Evolutionary conservation across 2,329 filamentous ascomycete genomes (phyloP).

Genomic region (Aspergillus japonicus): DNA sequence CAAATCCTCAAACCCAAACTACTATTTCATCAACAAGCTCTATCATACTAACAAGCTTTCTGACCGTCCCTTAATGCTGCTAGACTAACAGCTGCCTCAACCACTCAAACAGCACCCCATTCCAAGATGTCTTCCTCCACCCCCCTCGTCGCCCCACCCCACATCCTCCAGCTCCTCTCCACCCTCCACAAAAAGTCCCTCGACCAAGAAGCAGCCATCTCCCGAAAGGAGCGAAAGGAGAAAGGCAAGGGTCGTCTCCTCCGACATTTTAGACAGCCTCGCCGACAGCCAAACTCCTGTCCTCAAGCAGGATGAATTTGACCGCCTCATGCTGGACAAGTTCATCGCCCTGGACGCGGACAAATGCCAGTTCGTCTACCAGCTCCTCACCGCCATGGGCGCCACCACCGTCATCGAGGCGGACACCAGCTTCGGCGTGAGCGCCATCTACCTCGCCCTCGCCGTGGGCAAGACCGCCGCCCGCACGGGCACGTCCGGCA

Average conservation of each 20-base stretch:
- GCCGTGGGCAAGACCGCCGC: constrained; percentile 53
- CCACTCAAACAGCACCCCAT: too few species aligned
- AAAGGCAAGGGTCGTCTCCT: constrained; percentile 22
- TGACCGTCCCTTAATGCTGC: too few species aligned
- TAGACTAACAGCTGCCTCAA: too few species aligned
- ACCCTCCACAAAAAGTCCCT: constrained; percentile 22
- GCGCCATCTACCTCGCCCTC: constrained; percentile 62
- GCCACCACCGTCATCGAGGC: constrained; percentile 58
- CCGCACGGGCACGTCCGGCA: constrained; percentile 34
- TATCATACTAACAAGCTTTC: too few species aligned
- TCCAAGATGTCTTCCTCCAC: constrained; percentile 9
- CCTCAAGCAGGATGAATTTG: constrained; percentile 17
- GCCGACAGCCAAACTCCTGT: not conserved
- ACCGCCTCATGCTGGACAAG: constrained; percentile 45
- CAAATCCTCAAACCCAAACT: too few species aligned
- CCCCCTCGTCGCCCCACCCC: constrained; percentile 19
- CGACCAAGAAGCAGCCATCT: constrained; percentile 24
- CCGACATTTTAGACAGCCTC: constrained; percentile 16
- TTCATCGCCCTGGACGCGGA: constrained; percentile 61
- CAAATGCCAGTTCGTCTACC: constrained; percentile 59
- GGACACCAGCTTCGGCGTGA: constrained; percentile 62
- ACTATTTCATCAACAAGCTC: too few species aligned
- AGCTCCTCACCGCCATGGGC: constrained; percentile 50
- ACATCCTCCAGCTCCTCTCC: constrained; percentile 22
- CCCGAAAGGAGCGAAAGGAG: constrained; percentile 1